Evolutionary conservation across 2,329 filamentous ascomycete genomes (phyloP), one percentile per base, ranked within the genome.

Genomic region (Diaporthe humulicola): DNA sequence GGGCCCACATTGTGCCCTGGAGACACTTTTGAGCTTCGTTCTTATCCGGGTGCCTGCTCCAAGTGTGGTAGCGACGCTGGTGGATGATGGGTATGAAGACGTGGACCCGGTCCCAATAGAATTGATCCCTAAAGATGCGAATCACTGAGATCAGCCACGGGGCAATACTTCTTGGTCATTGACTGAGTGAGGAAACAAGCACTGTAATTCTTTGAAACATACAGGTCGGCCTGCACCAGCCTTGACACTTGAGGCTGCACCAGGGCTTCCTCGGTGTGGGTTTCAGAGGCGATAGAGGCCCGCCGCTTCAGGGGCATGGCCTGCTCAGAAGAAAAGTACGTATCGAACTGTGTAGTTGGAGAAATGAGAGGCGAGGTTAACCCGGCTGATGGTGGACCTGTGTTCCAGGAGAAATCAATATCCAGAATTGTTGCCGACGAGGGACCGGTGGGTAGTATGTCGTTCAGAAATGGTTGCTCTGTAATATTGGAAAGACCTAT

Each of bases 1-100:
- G 60, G 1, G 82, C 80, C 82, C 83, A 83, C 82, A 84, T 82
- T 33, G 83, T 80, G 67, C 80, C 79, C 71, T 84, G 83, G 6
- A 85, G 75, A 40, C 81, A 81, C 8, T 70, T 25, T 48, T 66
- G 60, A 19, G 60, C 60, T 12, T 66, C 60, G 12, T 17, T 48
- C 7, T 66, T 66, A 4, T 66, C 60, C 22, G 60, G 40, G 19
- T 45, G 28, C 12, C 71, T 74, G 5, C 71, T 60, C 74, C 74
- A 78, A 8, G 75, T 61, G 10, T 61, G 67, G 38, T 79, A 79
- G 1, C 72, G 73, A 10, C 73, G 61, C 25, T 77, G 73, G 48
- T 79, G 74, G 25, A 79, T 38, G 12, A 79, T 76, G 1, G 78
- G 77, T 10, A 76, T 52, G 2, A 77, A 77, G 4, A 74, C 60